A percentile compares a stretch with the other conserved stretches of the same genome.
These are phyloP conservation scores for Cantharellus anzutake DNA, from an alignment of 768 basidiomycete genomes.

Conservation along the genomic window DNA sequence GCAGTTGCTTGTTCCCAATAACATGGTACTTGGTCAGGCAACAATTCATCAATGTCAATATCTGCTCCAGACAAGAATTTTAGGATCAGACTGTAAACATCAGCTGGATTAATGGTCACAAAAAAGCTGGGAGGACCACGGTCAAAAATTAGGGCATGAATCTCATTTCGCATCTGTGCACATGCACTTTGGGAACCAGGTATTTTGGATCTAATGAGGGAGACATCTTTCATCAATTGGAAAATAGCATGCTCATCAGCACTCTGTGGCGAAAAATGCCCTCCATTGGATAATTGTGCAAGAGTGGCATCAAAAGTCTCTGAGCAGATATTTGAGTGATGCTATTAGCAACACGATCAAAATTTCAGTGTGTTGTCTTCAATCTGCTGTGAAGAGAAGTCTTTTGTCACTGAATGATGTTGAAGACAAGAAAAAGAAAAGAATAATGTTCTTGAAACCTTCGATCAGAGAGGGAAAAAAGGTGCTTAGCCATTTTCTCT, in stretches of 20 bases:
- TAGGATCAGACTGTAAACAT: constrained; percentile 7
- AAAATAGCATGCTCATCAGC: constrained; percentile 3
- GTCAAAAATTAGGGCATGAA: constrained; percentile 4
- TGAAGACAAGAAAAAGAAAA: constrained; percentile 10
- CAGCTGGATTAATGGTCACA: constrained; percentile 10
- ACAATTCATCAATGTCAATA: constrained; percentile 6
- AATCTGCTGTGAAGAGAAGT: constrained; percentile 3
- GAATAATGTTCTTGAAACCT: constrained; percentile 11
- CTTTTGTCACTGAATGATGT: constrained; percentile 9
- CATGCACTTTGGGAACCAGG: constrained; percentile 8
- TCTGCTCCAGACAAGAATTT: constrained; percentile 6
- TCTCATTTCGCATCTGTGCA: constrained; percentile 9
- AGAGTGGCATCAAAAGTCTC: constrained; percentile 3
- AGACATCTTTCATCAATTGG: constrained; percentile 8
- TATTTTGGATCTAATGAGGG: constrained; percentile 2
- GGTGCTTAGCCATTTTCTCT: constrained; percentile 5
- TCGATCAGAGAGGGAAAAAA: constrained; percentile 4
- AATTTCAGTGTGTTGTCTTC: constrained; percentile 1
- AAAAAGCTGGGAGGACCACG: constrained; percentile 9
- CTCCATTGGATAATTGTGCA: background rate
- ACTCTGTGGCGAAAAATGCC: background rate
- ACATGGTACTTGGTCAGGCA: background rate
- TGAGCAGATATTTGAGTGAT: constrained; percentile 8
- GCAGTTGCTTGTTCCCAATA: background rate
- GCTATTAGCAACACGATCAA: constrained; percentile 1